These are phyloP conservation scores for Xylaria sp. DNA, from an alignment of 2,329 filamentous ascomycete species.

Conservation along the genomic window DNA sequence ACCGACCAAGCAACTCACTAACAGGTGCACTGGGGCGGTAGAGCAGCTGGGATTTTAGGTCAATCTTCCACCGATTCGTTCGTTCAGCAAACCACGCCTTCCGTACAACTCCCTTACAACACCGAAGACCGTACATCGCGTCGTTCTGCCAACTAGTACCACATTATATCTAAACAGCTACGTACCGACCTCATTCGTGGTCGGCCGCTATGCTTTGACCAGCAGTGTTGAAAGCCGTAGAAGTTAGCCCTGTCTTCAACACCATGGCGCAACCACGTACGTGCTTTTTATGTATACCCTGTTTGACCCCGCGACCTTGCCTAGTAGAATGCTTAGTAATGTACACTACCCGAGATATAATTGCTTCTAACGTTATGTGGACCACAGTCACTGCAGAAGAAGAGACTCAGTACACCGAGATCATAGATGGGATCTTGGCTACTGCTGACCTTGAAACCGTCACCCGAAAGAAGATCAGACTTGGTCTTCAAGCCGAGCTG, in stretches of 20 bases:
- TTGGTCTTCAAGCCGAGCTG: conserved; percentile 63
- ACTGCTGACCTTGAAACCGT: conserved; percentile 70
- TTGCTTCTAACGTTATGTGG: conserved; percentile 27
- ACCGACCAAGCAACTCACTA: neutral
- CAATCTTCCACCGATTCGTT: conserved; percentile 14
- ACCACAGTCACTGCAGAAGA: conserved; percentile 61
- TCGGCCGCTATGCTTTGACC: conserved; percentile 35
- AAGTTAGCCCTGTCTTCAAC: conserved; percentile 23
- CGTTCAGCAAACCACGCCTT: neutral
- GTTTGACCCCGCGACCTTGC: neutral
- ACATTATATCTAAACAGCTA: conserved; percentile 2
- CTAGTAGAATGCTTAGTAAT: neutral
- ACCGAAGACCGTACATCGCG: neutral
- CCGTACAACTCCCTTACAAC: conserved; percentile 1
- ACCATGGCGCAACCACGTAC: conserved; percentile 46
- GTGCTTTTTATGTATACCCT: conserved; percentile 27
- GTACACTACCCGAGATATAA: conserved; percentile 1
- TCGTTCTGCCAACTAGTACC: neutral
- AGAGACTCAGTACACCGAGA: conserved; percentile 61
- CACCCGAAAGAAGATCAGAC: conserved; percentile 70
- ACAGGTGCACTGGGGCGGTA: conserved; percentile 4
- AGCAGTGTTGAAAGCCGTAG: conserved; percentile 13
- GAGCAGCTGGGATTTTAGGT: conserved; percentile 2
- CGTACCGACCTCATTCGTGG: conserved; percentile 18
- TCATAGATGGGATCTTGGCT: conserved; percentile 69